Conservation (phyloP, 139 green algal genomes). For the Pycnococcus provasolii region DNA sequence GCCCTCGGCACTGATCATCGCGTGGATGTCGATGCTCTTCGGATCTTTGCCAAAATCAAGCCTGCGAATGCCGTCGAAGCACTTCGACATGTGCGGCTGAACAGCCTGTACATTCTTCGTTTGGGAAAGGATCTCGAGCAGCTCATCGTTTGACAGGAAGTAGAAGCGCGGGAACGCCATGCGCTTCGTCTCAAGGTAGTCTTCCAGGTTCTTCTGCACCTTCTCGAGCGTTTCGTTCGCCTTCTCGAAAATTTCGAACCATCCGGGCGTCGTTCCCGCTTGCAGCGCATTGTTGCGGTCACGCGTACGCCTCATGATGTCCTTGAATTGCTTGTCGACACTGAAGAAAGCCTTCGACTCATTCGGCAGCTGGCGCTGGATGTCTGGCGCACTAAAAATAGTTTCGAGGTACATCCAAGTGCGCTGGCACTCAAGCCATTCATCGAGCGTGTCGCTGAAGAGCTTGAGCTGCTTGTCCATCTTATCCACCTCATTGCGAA, state of each 20-base stretch:
- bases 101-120: slow-evolving; percentile 71
- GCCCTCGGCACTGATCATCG: slow-evolving; percentile 60
- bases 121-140: slow-evolving; percentile 70
- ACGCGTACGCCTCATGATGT: slow-evolving; percentile 65
- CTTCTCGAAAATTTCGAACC: slow-evolving; percentile 56
- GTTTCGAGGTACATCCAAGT: slow-evolving; percentile 79
- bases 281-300: slow-evolving; percentile 63
- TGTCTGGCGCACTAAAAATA: slow-evolving; percentile 71
- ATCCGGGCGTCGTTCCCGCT: slow-evolving; percentile 36
- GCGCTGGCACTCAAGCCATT: slow-evolving; percentile 53
- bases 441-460: slow-evolving; percentile 37
- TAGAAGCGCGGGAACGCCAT: slow-evolving; percentile 78
- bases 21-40: slow-evolving; percentile 61
- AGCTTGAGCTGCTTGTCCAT: slow-evolving; percentile 43
- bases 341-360: slow-evolving; percentile 60
- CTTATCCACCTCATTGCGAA: slow-evolving; percentile 62
- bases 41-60: slow-evolving; percentile 73
- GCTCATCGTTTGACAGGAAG: slow-evolving; percentile 75
- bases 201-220: slow-evolving; percentile 75
- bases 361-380: slow-evolving; percentile 66
- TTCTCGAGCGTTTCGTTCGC: slow-evolving; percentile 67
- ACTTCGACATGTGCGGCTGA: slow-evolving; percentile 78
- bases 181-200: slow-evolving; percentile 81
- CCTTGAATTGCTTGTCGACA: slow-evolving; percentile 65
- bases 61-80: slow-evolving; percentile 72